These are phyloP conservation scores for Ophiostoma tasmaniense DNA, from an alignment of 2,329 filamentous ascomycete genomes.

Conservation along the genomic window DNA sequence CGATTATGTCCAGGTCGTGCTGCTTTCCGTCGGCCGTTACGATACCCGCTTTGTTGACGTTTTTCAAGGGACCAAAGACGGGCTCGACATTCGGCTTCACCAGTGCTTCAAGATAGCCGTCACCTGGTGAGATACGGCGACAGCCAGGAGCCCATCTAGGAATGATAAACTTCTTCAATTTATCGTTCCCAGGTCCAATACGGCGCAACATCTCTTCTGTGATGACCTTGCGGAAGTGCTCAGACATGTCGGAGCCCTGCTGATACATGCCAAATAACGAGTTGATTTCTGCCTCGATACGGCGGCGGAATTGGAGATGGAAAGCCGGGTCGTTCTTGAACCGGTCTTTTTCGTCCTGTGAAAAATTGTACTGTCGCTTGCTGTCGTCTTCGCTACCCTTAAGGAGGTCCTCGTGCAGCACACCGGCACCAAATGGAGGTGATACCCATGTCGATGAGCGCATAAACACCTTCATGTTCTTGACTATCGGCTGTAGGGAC, in stretches of 20 bases:
- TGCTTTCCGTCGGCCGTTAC: constrained; percentile 24
- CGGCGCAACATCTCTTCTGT: constrained; percentile 36
- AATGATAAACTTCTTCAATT: constrained; percentile 36
- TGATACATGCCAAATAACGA: constrained; percentile 22
- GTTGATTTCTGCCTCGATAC: constrained; percentile 20
- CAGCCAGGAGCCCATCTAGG: constrained; percentile 38
- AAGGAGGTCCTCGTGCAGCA: constrained; percentile 25
- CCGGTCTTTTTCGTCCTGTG: constrained; percentile 14
- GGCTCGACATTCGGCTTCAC: constrained; percentile 37
- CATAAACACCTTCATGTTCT: constrained; percentile 18
- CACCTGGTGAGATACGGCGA: constrained; percentile 35
- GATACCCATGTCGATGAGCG: constrained; percentile 19
- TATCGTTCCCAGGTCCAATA: constrained; percentile 34
- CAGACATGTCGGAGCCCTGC: constrained; percentile 32
- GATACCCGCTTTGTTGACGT: constrained; percentile 29
- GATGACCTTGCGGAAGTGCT: constrained; percentile 33
- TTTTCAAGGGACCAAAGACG: constrained; percentile 32
- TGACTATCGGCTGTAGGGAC: constrained; percentile 18
- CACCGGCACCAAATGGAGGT: constrained; percentile 19
- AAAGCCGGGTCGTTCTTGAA: constrained; percentile 16
- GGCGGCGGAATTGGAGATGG: constrained; percentile 18
- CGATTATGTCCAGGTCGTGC: constrained; percentile 25
- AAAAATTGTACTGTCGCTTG: constrained; percentile 32
- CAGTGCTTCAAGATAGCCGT: constrained; percentile 37
- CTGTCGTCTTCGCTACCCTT: constrained; percentile 24